phyloP scores from a whole-genome alignment of 2,329 filamentous ascomycete species.

The Phyllosticta capitalensis region DNA sequence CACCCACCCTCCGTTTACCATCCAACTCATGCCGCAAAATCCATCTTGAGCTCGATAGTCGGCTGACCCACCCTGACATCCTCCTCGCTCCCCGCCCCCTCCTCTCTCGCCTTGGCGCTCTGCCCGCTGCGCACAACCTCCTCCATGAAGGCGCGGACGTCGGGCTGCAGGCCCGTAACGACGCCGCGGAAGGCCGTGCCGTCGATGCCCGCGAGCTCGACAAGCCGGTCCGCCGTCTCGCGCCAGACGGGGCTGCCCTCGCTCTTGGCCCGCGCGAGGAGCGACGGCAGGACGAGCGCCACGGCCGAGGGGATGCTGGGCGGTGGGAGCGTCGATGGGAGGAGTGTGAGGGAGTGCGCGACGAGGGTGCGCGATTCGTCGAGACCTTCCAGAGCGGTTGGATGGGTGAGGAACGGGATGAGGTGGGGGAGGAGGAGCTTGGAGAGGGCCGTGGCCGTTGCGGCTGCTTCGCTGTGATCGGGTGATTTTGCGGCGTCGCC shows the following conservation, averaged over 20 bases:
- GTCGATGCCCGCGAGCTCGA: conserved; percentile 73
- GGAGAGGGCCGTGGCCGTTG: conserved; percentile 49
- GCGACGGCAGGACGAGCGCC: conserved; percentile 65
- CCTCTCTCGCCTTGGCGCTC: conserved; percentile 26
- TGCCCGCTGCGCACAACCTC: conserved; percentile 62
- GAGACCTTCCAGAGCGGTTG: conserved; percentile 57
- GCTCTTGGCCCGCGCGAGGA: conserved; percentile 62
- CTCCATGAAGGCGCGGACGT: conserved; percentile 70
- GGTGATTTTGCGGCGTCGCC: conserved; percentile 7
- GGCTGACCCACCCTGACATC: conserved; percentile 49
- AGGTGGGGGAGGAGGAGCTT: conserved; percentile 67
- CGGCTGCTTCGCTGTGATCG: neutral
- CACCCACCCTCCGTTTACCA: too few relatives aligned
- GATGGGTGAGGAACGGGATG: conserved; percentile 61
- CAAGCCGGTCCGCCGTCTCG: conserved; percentile 65
- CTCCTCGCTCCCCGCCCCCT: conserved; percentile 39
- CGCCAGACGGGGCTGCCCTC: conserved; percentile 50
- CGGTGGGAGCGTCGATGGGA: conserved; percentile 41
- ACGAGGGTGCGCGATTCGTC: conserved; percentile 64
- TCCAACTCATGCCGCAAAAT: conserved; percentile 45
- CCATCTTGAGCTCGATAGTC: conserved; percentile 88
- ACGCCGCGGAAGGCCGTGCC: conserved; percentile 64
- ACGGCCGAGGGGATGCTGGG: conserved; percentile 50
- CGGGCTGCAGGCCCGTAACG: conserved; percentile 59
- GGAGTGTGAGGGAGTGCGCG: conserved; percentile 66